Evolutionary conservation across 2,329 filamentous ascomycete species (phyloP), one percentile per base, ranked within the genome.

Genomic region (Blumeriella jaapii): DNA sequence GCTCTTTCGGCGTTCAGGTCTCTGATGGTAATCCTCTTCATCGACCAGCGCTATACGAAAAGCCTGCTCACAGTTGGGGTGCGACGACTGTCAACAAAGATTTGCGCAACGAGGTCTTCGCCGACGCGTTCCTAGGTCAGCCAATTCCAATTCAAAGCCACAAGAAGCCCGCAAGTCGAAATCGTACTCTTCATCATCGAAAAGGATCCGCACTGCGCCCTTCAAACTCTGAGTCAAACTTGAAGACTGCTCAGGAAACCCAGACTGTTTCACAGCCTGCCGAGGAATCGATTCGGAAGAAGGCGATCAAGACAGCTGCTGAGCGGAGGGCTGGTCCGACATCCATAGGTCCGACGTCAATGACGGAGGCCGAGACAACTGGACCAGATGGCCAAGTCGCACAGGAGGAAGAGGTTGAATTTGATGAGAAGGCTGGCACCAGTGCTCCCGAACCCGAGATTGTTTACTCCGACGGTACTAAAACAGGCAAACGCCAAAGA

Each of bases 51-150:
- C 50, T 78, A 40, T 68, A 73, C 15, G 65, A 74, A 27, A 63
- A 69, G 13, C 66, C 69, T 50, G 69, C 73, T 6, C 73, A 73
- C 46, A 78, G 74, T 51, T 95, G 89, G 87, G 87, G 89, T 6
- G 85, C 86, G 11, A 95, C 87, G 0, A 87, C 81, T 14, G 82
- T 95, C 39, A 96, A 96, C 55, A 81, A 82, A 50, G 76, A 79
- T 40, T 61, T 96, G 24, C 79, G 87, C 40, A 89, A 93, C 55
- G 84, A 93, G 56, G 86, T 95, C 1, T 80, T 95, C 53, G 83
- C 86, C 24, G 87, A 95, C 55, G 89, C 89, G 0, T 95, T 95
- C 52, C 65, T 85, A 27, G 84, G 86, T 40, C 81, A 86, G 34
- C 77, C 82, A 0, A 82, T 94, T 41, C 78, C 83, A n/a, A 63